Conservation (phyloP, 805 yeast genomes). For the Tetrapisispora namnaoensis region DNA sequence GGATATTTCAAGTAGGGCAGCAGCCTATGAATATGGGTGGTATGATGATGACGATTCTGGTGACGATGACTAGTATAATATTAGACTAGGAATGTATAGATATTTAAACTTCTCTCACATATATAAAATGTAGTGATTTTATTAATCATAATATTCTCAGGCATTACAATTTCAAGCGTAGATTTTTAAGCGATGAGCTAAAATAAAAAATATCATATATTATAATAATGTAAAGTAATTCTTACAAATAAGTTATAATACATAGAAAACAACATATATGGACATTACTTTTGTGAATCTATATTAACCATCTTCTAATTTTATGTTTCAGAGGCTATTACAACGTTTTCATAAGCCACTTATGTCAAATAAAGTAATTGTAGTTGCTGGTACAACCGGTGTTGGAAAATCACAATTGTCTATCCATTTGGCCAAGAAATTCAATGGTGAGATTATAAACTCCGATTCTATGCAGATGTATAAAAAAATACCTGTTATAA, state of each 20-base stretch:
- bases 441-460: constrained; percentile 84
- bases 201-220: too few relatives aligned
- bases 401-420: constrained; percentile 83
- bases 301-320: background rate
- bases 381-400: constrained; percentile 89
- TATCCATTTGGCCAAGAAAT: constrained; percentile 57
- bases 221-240: too few relatives aligned
- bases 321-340: background rate
- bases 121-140: background rate
- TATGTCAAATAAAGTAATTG: constrained; percentile 35
- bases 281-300: too few relatives aligned
- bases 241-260: background rate
- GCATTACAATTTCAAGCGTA: background rate
- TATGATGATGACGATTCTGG: constrained; percentile 38
- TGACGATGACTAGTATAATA: constrained; percentile 20
- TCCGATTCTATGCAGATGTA: constrained; percentile 98
- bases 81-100: background rate
- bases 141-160: too few relatives aligned
- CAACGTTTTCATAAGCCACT: background rate
- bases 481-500: constrained; percentile 56
- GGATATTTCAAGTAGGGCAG: constrained; percentile 34
- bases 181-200: background rate
- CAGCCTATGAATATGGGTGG: constrained; percentile 44
- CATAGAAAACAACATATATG: too few relatives aligned
- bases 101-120: background rate